These are phyloP conservation scores for Pichia membranifaciens DNA, from an alignment of 805 yeast species.

Conservation along the genomic window DNA sequence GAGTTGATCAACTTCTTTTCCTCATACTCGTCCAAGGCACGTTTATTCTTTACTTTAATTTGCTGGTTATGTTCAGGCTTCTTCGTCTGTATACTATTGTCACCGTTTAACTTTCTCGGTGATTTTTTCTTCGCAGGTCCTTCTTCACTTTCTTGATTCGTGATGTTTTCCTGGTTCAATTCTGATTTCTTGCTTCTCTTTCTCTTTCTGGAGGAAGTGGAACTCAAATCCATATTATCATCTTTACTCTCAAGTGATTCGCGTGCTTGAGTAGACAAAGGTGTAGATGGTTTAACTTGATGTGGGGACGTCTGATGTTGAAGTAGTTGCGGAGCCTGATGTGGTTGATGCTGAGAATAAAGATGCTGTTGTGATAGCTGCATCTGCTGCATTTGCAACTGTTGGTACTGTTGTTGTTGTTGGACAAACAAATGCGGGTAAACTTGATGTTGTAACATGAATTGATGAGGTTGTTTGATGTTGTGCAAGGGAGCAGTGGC, in stretches of 20 bases:
- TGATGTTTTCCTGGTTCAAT: too few species aligned
- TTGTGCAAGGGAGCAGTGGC: slow-evolving; percentile 1
- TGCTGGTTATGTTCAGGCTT: background rate
- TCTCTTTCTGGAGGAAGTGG: too few species aligned
- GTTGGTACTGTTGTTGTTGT: slow-evolving; percentile 11
- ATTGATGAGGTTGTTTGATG: slow-evolving; percentile 6
- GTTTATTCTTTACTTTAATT: background rate
- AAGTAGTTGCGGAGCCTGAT: background rate
- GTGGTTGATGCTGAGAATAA: background rate
- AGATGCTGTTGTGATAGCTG: slow-evolving; percentile 17
- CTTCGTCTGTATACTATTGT: background rate
- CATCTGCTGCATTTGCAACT: slow-evolving; percentile 3
- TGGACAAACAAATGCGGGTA: slow-evolving; percentile 1
- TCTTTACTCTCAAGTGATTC: too few species aligned
- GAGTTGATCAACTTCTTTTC: background rate
- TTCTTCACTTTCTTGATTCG: too few species aligned
- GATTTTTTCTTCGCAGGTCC: too few species aligned
- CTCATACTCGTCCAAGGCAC: background rate
- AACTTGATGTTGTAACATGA: slow-evolving; percentile 3
- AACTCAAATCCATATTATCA: too few species aligned
- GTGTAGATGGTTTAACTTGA: too few species aligned
- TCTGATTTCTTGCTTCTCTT: too few species aligned
- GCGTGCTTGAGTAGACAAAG: too few species aligned
- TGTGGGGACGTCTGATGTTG: too few species aligned
- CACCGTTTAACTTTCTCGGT: background rate